Base-by-base conservation (phyloP, 1,284 basidiomycete species). In the Leccinum subfulvum region DNA sequence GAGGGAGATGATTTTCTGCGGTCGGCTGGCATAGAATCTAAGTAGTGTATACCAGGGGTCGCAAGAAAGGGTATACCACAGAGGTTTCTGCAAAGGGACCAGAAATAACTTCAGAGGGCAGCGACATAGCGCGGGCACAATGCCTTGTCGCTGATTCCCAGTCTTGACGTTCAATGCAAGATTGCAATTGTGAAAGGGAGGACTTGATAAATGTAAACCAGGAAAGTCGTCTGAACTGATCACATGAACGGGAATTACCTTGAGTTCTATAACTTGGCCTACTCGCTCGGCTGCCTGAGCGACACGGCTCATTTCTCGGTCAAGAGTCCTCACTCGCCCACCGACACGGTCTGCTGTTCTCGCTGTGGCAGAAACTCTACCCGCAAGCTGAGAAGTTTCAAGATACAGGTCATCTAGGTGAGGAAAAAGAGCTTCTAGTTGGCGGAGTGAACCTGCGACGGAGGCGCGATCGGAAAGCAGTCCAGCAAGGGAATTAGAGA, bases 81-180 rank as follows among this genome's bases (percentile, higher is more conserved):
- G 92, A 90, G 3, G 82, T 84, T 69, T 91, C 92, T 1, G 97
- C 94, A 73, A 98, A 99, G 2, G 85, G 82, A 7, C 94, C 94
- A 23, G 87, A 84, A 28, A 92, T 86, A 30, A 99, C 89, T 47
- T 89, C 86, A 4, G 80, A 72, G 3, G 95, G 90, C 28, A 98
- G 80, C 1, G 88, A 82, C 89, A 96, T 95, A 1, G 95, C 97
- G 35, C 94, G 81, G 18, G 92, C 88, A 76, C 96, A 97, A 71
- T 95, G 90, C 65, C 93, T 83, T 1, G 94, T 90, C 1, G 97
- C 97, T 14, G 92, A 87, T 74, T 98, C 97, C 96, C 97, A 99
- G 73, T 99, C 97, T 66, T 90, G 85, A 62, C 81, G 82, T 44
- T 94, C 91, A 44, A 98, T 95, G 5, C 93, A 85, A 1, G 81